Evolutionary conservation across 768 basidiomycete genomes (phyloP).

Genomic region (Boletus tomentosulus): DNA sequence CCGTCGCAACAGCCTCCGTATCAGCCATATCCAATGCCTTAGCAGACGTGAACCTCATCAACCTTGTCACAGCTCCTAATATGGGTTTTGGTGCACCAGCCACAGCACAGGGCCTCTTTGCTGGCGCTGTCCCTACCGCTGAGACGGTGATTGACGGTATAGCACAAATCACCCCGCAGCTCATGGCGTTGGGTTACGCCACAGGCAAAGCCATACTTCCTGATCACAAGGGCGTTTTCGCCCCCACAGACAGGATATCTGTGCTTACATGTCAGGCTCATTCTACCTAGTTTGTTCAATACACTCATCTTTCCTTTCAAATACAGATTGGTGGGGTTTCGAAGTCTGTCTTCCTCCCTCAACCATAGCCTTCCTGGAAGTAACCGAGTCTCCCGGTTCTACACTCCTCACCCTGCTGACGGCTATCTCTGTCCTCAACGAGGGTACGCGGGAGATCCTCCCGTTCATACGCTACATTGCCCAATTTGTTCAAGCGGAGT

Average conservation of each 20-base stretch:
- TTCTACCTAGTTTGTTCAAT: background rate
- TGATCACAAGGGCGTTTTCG: conserved; percentile 66
- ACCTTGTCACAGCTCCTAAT: conserved; percentile 56
- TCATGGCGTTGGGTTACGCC: conserved; percentile 75
- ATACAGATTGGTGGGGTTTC: conserved; percentile 85
- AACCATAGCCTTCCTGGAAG: conserved; percentile 55
- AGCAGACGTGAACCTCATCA: conserved; percentile 57
- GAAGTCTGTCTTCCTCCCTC: conserved; percentile 75
- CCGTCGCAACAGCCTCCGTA: conserved; percentile 46
- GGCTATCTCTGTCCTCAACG: conserved; percentile 61
- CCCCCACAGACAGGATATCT: conserved; percentile 74
- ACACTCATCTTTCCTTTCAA: conserved; percentile 6
- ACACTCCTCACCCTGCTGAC: conserved; percentile 72
- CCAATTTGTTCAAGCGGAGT: conserved; percentile 77
- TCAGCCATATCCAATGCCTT: conserved; percentile 49
- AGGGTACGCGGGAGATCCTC: conserved; percentile 76
- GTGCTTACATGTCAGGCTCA: conserved; percentile 68
- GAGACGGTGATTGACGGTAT: conserved; percentile 67
- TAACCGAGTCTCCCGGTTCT: conserved; percentile 53
- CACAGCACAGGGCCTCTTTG: conserved; percentile 60
- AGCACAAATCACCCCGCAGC: conserved; percentile 66
- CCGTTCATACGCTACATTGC: conserved; percentile 83
- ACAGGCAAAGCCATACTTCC: conserved; percentile 62
- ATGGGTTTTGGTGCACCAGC: conserved; percentile 74
- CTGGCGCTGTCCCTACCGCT: conserved; percentile 73